Conservation (phyloP, 2,329 filamentous ascomycete genomes). For the Plectosphaerella sp. region DNA sequence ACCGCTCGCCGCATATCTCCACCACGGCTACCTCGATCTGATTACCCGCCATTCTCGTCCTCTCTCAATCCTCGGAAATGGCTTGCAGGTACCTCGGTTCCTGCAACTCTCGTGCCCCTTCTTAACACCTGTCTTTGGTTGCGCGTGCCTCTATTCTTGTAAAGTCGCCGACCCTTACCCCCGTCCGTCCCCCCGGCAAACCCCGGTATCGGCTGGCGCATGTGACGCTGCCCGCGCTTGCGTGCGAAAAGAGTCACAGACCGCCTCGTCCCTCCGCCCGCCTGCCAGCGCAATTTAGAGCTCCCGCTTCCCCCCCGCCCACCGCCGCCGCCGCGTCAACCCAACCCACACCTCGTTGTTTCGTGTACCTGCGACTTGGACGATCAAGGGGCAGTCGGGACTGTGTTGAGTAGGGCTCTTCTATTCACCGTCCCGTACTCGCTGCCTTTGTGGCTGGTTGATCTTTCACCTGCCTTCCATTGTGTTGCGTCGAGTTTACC, state of each 20-base stretch:
- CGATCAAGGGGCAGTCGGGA: slow-evolving; percentile 3
- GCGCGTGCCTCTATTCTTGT: not conserved
- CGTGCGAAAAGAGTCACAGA: not conserved
- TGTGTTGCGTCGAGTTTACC: not conserved
- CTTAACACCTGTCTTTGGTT: not conserved
- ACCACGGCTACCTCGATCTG: not conserved
- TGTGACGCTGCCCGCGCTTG: not conserved
- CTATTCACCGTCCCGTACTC: slow-evolving; percentile 11
- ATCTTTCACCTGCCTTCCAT: slow-evolving; percentile 2
- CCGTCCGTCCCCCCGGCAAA: not conserved
- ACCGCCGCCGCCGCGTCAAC: no score
- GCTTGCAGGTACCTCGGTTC: not conserved
- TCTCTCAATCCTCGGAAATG: slow-evolving; percentile 1
- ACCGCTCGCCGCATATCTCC: not conserved
- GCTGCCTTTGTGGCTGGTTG: slow-evolving; percentile 7
- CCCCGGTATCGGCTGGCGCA: slow-evolving; percentile 2
- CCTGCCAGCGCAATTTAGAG: not conserved
- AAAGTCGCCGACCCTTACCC: not conserved
- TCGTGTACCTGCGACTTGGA: not conserved
- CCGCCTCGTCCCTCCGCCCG: not conserved
- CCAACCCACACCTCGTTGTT: no score
- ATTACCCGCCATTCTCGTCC: not conserved
- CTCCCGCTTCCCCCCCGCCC: not conserved
- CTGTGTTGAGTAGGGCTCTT: slow-evolving; percentile 12
- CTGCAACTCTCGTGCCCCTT: slow-evolving; percentile 3